Evolutionary conservation across 805 yeast genomes (phyloP), one percentile per base, ranked within the genome.

Genomic region (Candida caryicola): DNA sequence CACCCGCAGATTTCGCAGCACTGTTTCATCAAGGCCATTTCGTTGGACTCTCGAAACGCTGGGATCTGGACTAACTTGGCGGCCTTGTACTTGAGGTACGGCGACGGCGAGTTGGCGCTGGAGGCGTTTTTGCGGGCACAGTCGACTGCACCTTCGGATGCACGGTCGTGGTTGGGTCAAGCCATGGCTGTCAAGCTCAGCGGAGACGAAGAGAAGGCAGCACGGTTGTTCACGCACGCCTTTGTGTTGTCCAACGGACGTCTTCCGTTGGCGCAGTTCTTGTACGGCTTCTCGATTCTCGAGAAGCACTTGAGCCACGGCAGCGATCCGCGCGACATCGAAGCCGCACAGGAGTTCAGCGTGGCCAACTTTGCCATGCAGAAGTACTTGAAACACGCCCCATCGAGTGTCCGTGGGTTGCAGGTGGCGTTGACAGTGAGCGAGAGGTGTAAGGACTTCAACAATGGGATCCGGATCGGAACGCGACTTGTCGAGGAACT

Each of bases 1-100:
- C 84, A 79, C 46, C 81, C 91, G 0, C 73, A 76, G 33, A 84
- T 87, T 5, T 71, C 97, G 0, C 99, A 93, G 60, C 99, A 93
- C 62, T 88, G 96, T 57, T 87, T 85, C 51, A 85, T 93, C 50
- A 83, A 86, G 45, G 90, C 97, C 0, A 63, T 81, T 2, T 71
- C 85, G 0, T 60, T 89, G 28, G 82, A 85, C 33, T 76, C 85
- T 5, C 76, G 77, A 37, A 85, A 85, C 39, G 76, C 82, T 3
- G 64, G 64, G 13, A 74, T 81, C 4, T 93, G 97, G 96, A 73
- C 81, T 12, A 86, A 87, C 49, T 64, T 93, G 41, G 96, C 95
- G 0, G 74, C 85, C 5, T 65, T 93, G 25, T 90, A 85, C 48
- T 62, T 91, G 41, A 69, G 76, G 21, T 70, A 74, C 39, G 80